These are phyloP conservation scores for Adenanthera pavonina DNA, from an alignment of 306 rosid species.

Conservation along the genomic window DNA sequence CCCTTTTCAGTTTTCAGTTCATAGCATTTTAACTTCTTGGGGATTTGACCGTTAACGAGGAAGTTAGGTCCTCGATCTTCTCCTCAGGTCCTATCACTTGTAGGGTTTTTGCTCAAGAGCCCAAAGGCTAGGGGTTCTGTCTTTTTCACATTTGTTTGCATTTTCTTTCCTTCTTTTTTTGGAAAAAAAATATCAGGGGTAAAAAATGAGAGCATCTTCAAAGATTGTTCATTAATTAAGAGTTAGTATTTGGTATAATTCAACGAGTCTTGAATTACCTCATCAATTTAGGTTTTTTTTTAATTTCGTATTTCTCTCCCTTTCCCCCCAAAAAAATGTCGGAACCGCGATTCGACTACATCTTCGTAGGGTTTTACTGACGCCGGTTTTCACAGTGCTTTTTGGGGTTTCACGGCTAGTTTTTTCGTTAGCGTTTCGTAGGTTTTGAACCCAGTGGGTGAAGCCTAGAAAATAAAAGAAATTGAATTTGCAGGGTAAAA, in stretches of 20 bases:
- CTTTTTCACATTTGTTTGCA: slow-evolving; percentile 19
- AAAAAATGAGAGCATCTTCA: background rate
- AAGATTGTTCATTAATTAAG: slow-evolving; percentile 26
- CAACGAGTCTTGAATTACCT: background rate
- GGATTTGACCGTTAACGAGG: slow-evolving; percentile 49
- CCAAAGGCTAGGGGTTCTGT: slow-evolving; percentile 38
- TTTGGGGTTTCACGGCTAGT: slow-evolving; percentile 23
- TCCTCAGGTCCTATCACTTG: slow-evolving; percentile 16
- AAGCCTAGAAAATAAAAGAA: slow-evolving; percentile 1
- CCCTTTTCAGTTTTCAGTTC: slow-evolving; percentile 5
- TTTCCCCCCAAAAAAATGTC: background rate
- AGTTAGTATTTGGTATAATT: slow-evolving; percentile 2
- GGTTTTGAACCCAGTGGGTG: slow-evolving; percentile 36
- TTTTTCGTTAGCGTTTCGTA: slow-evolving; percentile 34
- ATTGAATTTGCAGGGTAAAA: slow-evolving; percentile 30
- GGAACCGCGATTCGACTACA: slow-evolving; percentile 13
- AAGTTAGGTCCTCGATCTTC: slow-evolving; percentile 40
- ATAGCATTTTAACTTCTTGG: slow-evolving; percentile 21
- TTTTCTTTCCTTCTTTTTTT: background rate
- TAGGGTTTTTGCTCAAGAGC: slow-evolving; percentile 41
- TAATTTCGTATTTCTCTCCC: background rate
- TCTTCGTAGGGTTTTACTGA: slow-evolving; percentile 31
- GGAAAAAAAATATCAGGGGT: background rate
- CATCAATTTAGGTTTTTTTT: slow-evolving; percentile 28
- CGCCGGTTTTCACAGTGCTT: slow-evolving; percentile 32